These are phyloP conservation scores for Clonostachys sp. DNA, from an alignment of 2,329 filamentous ascomycete species.

Conservation along the genomic window DNA sequence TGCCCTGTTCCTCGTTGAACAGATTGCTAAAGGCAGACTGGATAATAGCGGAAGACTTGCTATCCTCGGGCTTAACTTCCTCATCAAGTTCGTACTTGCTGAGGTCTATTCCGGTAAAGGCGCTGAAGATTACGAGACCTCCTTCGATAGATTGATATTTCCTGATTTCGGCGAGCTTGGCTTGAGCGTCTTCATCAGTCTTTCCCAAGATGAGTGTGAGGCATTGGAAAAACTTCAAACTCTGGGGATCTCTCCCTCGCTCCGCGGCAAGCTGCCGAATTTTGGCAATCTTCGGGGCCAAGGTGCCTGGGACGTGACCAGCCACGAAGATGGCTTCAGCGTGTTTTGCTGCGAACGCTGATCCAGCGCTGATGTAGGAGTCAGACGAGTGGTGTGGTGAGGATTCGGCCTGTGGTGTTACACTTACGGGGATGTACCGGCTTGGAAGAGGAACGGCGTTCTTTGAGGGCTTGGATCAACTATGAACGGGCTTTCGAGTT, in stretches of 20 bases:
- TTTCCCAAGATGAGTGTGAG: constrained; percentile 54
- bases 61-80: constrained; percentile 57
- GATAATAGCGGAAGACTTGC: constrained; percentile 44
- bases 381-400: constrained; percentile 12
- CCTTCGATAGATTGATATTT: constrained; percentile 56
- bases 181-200: constrained; percentile 54
- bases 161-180: constrained; percentile 43
- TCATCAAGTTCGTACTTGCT: constrained; percentile 57
- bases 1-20: constrained; percentile 5
- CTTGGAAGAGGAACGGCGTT: constrained; percentile 57
- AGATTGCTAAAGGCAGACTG: constrained; percentile 12
- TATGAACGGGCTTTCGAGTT: constrained; percentile 49
- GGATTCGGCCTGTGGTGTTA: not conserved
- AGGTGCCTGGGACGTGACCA: constrained; percentile 27
- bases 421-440: constrained; percentile 40
- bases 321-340: constrained; percentile 58
- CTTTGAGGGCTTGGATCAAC: constrained; percentile 53
- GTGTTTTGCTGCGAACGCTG: constrained; percentile 51
- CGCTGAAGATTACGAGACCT: constrained; percentile 59
- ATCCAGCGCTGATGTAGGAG: constrained; percentile 38
- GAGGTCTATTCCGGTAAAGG: constrained; percentile 64
- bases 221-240: constrained; percentile 50
- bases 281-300: constrained; percentile 13
- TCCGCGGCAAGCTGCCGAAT: constrained; percentile 17
- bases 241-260: constrained; percentile 40